Evolutionary conservation across 805 yeast species (phyloP), one percentile per base, ranked within the genome.

Genomic region (Saccharomycopsis oosterbeekiorum): DNA sequence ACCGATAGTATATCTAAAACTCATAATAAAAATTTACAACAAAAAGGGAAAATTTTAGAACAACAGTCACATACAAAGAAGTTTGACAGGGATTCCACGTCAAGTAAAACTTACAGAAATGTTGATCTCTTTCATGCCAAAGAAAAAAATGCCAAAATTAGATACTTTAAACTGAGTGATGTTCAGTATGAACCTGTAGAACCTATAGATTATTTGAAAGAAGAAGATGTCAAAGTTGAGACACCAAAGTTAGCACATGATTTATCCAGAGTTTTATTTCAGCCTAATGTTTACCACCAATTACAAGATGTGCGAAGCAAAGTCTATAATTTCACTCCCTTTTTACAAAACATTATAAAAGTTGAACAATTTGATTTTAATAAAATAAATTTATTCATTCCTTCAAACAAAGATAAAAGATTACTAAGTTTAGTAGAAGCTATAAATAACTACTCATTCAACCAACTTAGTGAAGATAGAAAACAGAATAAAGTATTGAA

Each of bases 231-330:
- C 14, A 59, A 60, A 43, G 47, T 56, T 6, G 54, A 42, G 17
- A 47, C 57, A 1, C 92, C 97, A 0, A 69, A 66, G 17, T 73
- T 93, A 43, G 80, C 84, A 10, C 90, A 88, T 67, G 80, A 80
- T 57, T 77, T 94, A 19, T 86, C 87, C 42, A 74, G 87, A 51
- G 91, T 87, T 0, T 73, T 93, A 12, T 89, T 87, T 70, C 84
- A 86, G 37, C 97, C 97, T 0, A 60, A 69, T 70, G 96, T 80
- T 0, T 85, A 89, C 1, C 96, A 91, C 66, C 85, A 80, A 63
- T 71, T 88, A 39, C 84, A 83, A 68, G 97, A 92, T 72, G 85
- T 91, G 19, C 77, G 97, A 62, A 83, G 96, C 0, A 77, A 84
- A 56, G 84, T 84, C 1, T 84, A 78, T 71, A 89, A 90, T 70